phyloP scores from a whole-genome alignment of 768 basidiomycete species.

The Dioszegia crocea region DNA sequence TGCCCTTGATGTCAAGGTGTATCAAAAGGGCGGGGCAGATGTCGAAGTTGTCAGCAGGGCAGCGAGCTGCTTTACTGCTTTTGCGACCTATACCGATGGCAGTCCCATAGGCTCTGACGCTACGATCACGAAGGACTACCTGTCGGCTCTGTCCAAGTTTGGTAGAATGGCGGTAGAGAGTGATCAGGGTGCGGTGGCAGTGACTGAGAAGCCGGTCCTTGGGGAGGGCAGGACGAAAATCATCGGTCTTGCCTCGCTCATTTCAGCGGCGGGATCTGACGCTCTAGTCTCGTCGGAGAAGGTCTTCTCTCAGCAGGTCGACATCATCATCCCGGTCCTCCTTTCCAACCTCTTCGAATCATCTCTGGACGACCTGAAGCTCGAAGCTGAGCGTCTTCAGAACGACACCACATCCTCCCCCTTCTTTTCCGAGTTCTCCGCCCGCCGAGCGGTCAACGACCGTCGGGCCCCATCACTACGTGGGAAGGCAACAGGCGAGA shows the following conservation, averaged over 20 bases:
- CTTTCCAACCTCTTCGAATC: constrained; percentile 65
- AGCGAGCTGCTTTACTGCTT: constrained; percentile 82
- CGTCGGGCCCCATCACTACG: constrained; percentile 85
- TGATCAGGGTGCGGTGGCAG: constrained; percentile 8
- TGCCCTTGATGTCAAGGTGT: constrained; percentile 41
- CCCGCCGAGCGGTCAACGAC: constrained; percentile 66
- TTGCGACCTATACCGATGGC: constrained; percentile 87
- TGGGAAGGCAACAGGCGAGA: constrained; percentile 79
- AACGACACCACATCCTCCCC: constrained; percentile 65
- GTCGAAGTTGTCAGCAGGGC: constrained; percentile 53
- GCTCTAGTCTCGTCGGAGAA: constrained; percentile 68
- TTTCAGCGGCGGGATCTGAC: constrained; percentile 75
- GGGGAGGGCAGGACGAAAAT: constrained; percentile 80
- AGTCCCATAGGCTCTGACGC: constrained; percentile 74
- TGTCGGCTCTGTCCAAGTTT: constrained; percentile 65
- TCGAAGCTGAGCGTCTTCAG: constrained; percentile 65
- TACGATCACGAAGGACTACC: constrained; percentile 64
- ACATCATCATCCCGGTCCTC: constrained; percentile 67
- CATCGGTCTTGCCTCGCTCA: constrained; percentile 77
- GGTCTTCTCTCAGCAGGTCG: constrained; percentile 70
- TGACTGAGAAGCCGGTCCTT: constrained; percentile 55
- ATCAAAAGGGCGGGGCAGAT: constrained; percentile 38
- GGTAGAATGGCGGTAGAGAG: constrained; percentile 59
- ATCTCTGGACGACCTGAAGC: constrained; percentile 59
- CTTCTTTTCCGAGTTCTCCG: constrained; percentile 78